Conservation (phyloP, 2,329 filamentous ascomycete genomes). For the Neonectria hederae region DNA sequence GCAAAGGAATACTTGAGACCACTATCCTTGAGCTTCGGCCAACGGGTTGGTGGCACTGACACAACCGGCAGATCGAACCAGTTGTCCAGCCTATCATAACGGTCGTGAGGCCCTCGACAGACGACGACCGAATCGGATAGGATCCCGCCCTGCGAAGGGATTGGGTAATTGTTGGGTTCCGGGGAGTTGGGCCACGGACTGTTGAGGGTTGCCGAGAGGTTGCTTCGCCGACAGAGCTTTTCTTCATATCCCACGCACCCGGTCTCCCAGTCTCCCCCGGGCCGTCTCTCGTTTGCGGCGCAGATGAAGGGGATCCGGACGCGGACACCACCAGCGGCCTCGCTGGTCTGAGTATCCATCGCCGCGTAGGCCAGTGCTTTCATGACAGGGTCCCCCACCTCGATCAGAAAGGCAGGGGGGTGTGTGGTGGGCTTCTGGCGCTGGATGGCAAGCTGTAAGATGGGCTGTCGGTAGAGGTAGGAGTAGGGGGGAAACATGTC, state of each 20-base stretch:
- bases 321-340: conserved; percentile 45
- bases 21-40: conserved; percentile 75
- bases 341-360: conserved; percentile 50
- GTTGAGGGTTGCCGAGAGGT: conserved; percentile 73
- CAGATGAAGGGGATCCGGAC: conserved; percentile 72
- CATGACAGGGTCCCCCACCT: conserved; percentile 67
- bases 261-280: conserved; percentile 84
- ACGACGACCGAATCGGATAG: conserved; percentile 77
- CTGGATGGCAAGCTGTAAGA: conserved; percentile 56
- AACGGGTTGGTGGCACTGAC: conserved; percentile 75
- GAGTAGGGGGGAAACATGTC: conserved; percentile 67
- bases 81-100: conserved; percentile 65
- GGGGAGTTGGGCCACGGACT: conserved; percentile 64
- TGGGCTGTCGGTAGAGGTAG: conserved; percentile 63
- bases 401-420: conserved; percentile 61
- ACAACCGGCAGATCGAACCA: conserved; percentile 75
- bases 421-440: conserved; percentile 48
- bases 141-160: conserved; percentile 74
- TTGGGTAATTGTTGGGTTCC: conserved; percentile 70
- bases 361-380: conserved; percentile 66
- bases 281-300: conserved; percentile 78
- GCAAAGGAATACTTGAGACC: conserved; percentile 77
- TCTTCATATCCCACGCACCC: conserved; percentile 64
- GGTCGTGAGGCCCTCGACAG: conserved; percentile 75
- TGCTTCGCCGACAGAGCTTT: conserved; percentile 78